Evolutionary conservation across 345 rosid genomes (phyloP), one percentile per base, ranked within the genome.

Genomic region (Eucalyptus cloeziana): DNA sequence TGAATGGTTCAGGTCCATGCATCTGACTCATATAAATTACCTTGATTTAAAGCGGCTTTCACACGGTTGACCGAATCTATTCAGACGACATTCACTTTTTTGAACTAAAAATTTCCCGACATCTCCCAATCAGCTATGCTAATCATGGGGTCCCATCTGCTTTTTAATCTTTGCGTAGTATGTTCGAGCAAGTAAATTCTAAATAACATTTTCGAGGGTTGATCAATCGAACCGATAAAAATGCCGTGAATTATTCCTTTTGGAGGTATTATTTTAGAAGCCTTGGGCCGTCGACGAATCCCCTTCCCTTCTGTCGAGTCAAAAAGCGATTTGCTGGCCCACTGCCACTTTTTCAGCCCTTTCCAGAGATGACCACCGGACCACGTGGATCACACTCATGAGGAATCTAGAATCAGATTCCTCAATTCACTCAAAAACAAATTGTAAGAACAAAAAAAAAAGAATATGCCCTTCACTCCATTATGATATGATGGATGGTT

Each of bases 191-290:
- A 69, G 44, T 69, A 67, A 33, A 33, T 67, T 37, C 25, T 33
- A 40, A 11, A 6, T 76, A 6, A 22, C 1, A 2, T 40, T 21
- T 10, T 19, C 5, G 3, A 3, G 3, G 2, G 47, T 71, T 17
- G 11, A 33, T 71, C 5, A 11, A 9, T 33, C 80, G 43, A 17
- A 33, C 13, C 11, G 24, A 71, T 71, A 24, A 76, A 76, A 40
- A 76, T 37, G 83, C 27, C 83, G 12, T 2, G 37, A 14, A n/a
- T n/a, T 64, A 52, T 21, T 2, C 62, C 62, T 7, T 33, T 64
- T 15, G 76, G 37, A 64, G 33, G 76, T n/a, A 1, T 64, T 30
- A 13, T 6, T n/a, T 4, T 30, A 13, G 71, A 64, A 13, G 71
- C 37, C 71, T 64, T 30, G 19, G 37, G 62, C 76, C 24, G 11